Percentiles rank a stretch among this genome's conserved stretches.
phyloP scores from a whole-genome alignment of 2,329 filamentous ascomycete species.

The Cadophora gregata region DNA sequence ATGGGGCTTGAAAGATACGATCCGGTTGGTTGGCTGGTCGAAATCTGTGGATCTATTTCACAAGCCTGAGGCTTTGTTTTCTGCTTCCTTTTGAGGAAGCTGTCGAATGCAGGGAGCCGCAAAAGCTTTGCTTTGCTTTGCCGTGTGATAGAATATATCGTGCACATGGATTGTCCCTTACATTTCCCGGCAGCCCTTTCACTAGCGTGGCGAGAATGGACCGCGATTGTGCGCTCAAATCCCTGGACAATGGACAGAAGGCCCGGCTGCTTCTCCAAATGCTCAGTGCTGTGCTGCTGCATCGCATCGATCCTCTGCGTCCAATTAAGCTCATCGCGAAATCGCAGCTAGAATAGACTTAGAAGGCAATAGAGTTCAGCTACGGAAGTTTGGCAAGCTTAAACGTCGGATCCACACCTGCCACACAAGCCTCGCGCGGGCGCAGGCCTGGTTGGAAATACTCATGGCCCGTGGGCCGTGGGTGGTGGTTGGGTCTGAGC shows the following conservation, averaged over 20 bases:
- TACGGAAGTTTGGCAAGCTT: not conserved
- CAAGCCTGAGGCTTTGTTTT: not conserved
- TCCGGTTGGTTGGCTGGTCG: not conserved
- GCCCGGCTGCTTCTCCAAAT: not conserved
- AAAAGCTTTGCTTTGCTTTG: too few relatives aligned
- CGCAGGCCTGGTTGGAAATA: not conserved
- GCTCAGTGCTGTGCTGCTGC: not conserved
- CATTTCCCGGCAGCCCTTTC: not conserved
- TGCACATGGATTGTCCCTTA: too few relatives aligned
- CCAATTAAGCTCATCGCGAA: not conserved
- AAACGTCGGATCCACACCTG: not conserved
- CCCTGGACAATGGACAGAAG: not conserved
- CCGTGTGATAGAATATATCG: too few relatives aligned
- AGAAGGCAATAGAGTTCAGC: not conserved
- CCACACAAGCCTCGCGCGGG: not conserved
- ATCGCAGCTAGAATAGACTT: not conserved
- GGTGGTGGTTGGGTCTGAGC: not conserved
- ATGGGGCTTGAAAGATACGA: not conserved
- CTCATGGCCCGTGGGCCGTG: too few relatives aligned
- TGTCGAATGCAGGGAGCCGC: not conserved
- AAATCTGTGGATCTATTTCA: not conserved
- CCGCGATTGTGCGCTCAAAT: not conserved
- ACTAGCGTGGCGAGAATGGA: not conserved
- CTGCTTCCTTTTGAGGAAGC: not conserved
- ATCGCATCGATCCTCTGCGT: not conserved